A percentile compares a stretch with the other conserved stretches of the same genome.
phyloP scores from a whole-genome alignment of 2,329 filamentous ascomycete genomes.

The Fusarium sp. region DNA sequence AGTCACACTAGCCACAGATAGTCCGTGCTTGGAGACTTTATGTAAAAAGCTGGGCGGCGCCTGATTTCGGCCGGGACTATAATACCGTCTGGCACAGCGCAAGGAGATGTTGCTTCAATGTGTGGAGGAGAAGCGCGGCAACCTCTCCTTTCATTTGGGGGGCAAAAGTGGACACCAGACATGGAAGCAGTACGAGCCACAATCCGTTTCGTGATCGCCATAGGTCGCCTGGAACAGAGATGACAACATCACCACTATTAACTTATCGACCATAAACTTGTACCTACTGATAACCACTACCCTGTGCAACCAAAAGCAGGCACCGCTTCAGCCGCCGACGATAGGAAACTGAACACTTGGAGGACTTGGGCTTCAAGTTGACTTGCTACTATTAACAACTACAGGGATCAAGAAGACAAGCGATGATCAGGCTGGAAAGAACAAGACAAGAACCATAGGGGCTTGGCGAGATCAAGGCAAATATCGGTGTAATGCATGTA shows the following conservation, averaged over 20 bases:
- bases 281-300: too few species aligned
- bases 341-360: background rate
- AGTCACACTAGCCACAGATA: too few species aligned
- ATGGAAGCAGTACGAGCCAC: too few species aligned
- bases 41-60: too few species aligned
- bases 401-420: background rate
- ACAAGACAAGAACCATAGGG: background rate
- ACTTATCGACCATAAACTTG: too few species aligned
- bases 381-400: background rate
- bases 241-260: background rate
- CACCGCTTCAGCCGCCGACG: too few species aligned
- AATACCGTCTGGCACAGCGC: too few species aligned
- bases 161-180: background rate
- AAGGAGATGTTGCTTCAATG: slow-evolving; percentile 2
- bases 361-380: background rate
- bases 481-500: slow-evolving; percentile 7
- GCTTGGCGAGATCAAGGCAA: slow-evolving; percentile 13
- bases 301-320: background rate
- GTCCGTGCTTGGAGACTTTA: too few species aligned
- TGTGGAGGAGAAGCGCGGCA: background rate
- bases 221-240: background rate
- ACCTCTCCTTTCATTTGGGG: background rate
- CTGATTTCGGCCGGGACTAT: too few species aligned
- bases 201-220: background rate
- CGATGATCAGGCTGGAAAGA: background rate